Base-by-base conservation (phyloP, 352 stramenopile genomes). In the Globisporangium heterothallicum region DNA sequence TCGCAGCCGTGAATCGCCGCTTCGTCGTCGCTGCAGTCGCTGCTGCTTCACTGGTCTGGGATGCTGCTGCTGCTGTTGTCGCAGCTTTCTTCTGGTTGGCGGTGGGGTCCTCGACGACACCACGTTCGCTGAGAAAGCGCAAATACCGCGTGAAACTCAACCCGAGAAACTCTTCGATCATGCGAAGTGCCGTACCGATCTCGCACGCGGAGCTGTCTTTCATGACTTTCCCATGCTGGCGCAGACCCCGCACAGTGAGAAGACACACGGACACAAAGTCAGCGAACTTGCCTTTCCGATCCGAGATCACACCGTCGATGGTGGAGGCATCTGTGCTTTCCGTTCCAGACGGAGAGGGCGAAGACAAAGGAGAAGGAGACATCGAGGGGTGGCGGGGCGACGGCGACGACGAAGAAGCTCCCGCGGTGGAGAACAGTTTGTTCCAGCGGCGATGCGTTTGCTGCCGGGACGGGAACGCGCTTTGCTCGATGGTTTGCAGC, bases 111-210 rank as follows among this genome's bases (percentile, higher is more conserved):
- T 70, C 55, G 42, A 78, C 69, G 10, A 88, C 64, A 2, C 80
- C 80, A 6, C 77, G 75, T 48, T 91, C 80, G 46, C 61, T 71
- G 9, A 91, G 64, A 35, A 91, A 91, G 9, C 53, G 53, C 25
- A 85, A 52, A 50, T 86, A 91, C 19, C 70, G 63, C 12, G 70
- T 79, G 53, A 86, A 91, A 46, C 62, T 86, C 10, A 91, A 62
- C 0, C 73, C 75, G 0, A 91, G 50, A 45, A 91, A 91, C 53
- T 87, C 77, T 36, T 91, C 80, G 30, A 88, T 74, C 58, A 81
- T 36, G 5, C 63, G 67, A 43, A 88, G 61, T 1, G 64, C 53
- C 1, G 74, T 61, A 27, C 52, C 75, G 46, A 87, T 80, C 56
- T 91, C 73, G 58, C 77, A 91, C 14, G 49, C 49, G 8, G 63